Evolutionary conservation across 225 moss, liverwort and hornwort genomes (phyloP), one percentile per base, ranked within the genome.

Genomic region (Rhytidiadelphus loreus): DNA sequence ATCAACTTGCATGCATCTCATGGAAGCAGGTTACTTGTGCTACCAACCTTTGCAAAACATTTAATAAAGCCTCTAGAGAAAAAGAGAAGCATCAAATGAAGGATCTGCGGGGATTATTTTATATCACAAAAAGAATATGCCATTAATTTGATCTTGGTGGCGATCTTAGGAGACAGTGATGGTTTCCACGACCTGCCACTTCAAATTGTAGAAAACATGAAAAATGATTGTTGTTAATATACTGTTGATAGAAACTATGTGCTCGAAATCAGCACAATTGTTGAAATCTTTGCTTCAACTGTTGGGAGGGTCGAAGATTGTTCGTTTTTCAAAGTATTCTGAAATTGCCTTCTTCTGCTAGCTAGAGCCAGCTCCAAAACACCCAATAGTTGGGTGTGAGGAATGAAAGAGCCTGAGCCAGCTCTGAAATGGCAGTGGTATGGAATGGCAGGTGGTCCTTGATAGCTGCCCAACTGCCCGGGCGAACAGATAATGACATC

Each of bases 401-500:
- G 33, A 41, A 29, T 52, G 65, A 41, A 32, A 23, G 55, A 77
- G 55, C 14, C 52, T 53, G 58, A 85, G 85, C 33, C 59, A 52
- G 86, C 61, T 76, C 52, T 87, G 72, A 87, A 81, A 50, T 81
- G 87, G 72, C 71, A 70, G 66, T 79, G 78, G 25, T 9, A 37
- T 81, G 87, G 60, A 37, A 60, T 87, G 87, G 62, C 85, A 97
- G 97, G 75, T 97, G 97, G 97, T 96, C 96, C 33, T 91, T 92
- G 57, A 97, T 97, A 83, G 96, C 97, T 5, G 94, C 95, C 28
- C 95, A 96, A 59, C 90, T 97, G 22, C 92, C 97, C 2, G 97
- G 97, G 35, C 92, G 97, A 66, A 97, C 97, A 6, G 97, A 97
- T 89, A 97, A 97, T 30, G 97, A 97, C 48, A 97, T 97, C 29